Conservation (phyloP, 2,329 filamentous ascomycete genomes). For the Hortaea werneckii region DNA sequence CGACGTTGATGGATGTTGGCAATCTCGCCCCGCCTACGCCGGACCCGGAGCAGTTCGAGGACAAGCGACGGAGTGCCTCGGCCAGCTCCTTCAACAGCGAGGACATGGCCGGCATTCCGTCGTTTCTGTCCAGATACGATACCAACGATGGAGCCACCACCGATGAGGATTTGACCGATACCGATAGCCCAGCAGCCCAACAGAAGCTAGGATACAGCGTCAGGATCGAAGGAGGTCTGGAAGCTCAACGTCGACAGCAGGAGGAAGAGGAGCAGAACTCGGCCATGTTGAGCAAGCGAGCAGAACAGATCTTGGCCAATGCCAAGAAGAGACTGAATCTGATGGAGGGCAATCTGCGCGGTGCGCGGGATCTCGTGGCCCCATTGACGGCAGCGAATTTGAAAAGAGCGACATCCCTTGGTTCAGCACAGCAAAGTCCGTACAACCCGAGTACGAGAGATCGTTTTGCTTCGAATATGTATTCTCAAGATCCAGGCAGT, state of each 20-base stretch:
- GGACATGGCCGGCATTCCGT: conserved; percentile 31
- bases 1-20: conserved; percentile 20
- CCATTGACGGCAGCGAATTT: conserved; percentile 29
- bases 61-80: conserved; percentile 19
- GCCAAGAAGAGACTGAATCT: conserved; percentile 81
- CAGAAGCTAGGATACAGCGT: conserved; percentile 13
- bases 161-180: conserved; percentile 21
- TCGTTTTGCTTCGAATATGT: conserved; percentile 11
- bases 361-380: conserved; percentile 49
- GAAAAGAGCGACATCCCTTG: conserved; percentile 27
- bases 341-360: conserved; percentile 84
- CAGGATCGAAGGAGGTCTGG: conserved; percentile 11
- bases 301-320: conserved; percentile 84
- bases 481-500: conserved; percentile 10
- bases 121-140: conserved; percentile 22
- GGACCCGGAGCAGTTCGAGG: conserved; percentile 7
- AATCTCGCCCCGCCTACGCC: conserved; percentile 13
- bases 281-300: conserved; percentile 65
- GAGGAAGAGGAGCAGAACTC: conserved; percentile 55
- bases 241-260: conserved; percentile 25
- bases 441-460: conserved; percentile 8
- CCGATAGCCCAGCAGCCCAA: conserved; percentile 19
- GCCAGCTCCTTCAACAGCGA: conserved; percentile 36
- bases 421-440: conserved; percentile 8
- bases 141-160: conserved; percentile 8